Evolutionary conservation across 2,329 filamentous ascomycete genomes (phyloP).

Genomic region (Neonectria magnoliae): DNA sequence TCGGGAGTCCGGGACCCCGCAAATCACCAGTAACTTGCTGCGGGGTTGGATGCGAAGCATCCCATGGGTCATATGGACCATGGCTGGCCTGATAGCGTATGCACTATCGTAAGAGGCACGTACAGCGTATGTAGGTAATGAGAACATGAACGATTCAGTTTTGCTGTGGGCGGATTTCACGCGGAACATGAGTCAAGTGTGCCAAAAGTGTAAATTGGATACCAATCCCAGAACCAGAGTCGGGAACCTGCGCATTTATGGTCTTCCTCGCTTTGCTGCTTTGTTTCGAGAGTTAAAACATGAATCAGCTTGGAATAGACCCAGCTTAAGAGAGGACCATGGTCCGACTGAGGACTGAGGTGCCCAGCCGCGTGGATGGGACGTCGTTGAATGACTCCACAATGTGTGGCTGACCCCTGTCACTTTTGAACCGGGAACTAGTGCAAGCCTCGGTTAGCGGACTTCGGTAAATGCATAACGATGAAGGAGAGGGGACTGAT

Average conservation of each 20-base stretch:
- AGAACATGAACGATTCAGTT: neutral
- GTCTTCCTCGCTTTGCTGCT: neutral
- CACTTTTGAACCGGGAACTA: constrained; percentile 45
- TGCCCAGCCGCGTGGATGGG: constrained; percentile 39
- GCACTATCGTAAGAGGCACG: constrained; percentile 15
- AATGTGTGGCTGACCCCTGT: constrained; percentile 30
- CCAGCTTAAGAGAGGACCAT: neutral
- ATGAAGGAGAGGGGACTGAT: constrained; percentile 20
- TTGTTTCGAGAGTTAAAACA: neutral
- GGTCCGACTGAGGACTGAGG: constrained; percentile 8
- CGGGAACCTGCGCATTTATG: too few species aligned
- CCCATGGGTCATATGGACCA: constrained; percentile 13
- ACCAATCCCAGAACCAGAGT: neutral
- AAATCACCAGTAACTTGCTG: constrained; percentile 27
- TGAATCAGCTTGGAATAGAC: neutral
- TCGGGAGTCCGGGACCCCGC: constrained; percentile 20
- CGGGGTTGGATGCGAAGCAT: constrained; percentile 24
- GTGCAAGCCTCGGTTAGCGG: constrained; percentile 37
- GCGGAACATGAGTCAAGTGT: neutral
- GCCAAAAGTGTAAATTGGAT: neutral
- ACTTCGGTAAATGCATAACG: constrained; percentile 45
- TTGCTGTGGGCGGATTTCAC: constrained; percentile 1
- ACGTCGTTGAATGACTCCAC: constrained; percentile 44
- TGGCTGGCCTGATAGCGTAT: constrained; percentile 21
- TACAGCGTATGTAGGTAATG: neutral